phyloP scores from a whole-genome alignment of 495 filamentous ascomycete genomes.

The Aspergillus bertholletiae region DNA sequence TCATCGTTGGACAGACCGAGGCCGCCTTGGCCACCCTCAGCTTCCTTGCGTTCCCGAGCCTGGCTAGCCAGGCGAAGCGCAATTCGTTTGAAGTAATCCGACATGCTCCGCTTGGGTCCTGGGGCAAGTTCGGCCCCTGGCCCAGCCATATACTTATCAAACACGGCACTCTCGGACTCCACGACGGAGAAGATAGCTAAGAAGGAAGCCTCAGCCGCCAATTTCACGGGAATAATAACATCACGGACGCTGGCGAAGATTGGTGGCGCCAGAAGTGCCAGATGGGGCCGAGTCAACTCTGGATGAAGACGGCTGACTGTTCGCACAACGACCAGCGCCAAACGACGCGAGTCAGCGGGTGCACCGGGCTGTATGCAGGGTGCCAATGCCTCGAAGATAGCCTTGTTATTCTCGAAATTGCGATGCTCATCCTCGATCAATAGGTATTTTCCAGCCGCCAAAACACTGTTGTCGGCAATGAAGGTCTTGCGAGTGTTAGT shows the following conservation, averaged over 20 bases:
- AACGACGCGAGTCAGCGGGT: constrained; percentile 75
- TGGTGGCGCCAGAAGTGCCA: constrained; percentile 71
- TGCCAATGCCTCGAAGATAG: constrained; percentile 73
- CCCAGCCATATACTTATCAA: constrained; percentile 82
- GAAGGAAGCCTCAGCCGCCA: constrained; percentile 92
- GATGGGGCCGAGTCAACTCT: constrained; percentile 74
- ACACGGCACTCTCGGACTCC: constrained; percentile 78
- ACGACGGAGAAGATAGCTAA: constrained; percentile 91
- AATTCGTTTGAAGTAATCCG: constrained; percentile 95
- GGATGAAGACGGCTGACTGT: constrained; percentile 74
- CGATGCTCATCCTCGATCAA: constrained; percentile 53
- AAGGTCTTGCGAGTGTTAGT: constrained; percentile 54
- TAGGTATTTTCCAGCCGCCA: constrained; percentile 94
- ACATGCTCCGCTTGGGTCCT: constrained; percentile 81
- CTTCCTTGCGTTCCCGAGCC: constrained; percentile 81
- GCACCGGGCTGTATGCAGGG: constrained; percentile 70
- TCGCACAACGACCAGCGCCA: constrained; percentile 85
- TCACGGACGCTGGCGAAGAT: constrained; percentile 91
- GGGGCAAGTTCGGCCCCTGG: constrained; percentile 58
- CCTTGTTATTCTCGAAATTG: constrained; percentile 63
- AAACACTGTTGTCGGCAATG: constrained; percentile 82
- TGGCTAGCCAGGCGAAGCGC: constrained; percentile 77
- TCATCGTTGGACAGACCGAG: constrained; percentile 85
- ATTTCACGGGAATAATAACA: constrained; percentile 90
- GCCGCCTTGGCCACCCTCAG: constrained; percentile 84